These are phyloP conservation scores for Aschersonia sp. DNA, from an alignment of 2,329 filamentous ascomycete species.

Conservation along the genomic window DNA sequence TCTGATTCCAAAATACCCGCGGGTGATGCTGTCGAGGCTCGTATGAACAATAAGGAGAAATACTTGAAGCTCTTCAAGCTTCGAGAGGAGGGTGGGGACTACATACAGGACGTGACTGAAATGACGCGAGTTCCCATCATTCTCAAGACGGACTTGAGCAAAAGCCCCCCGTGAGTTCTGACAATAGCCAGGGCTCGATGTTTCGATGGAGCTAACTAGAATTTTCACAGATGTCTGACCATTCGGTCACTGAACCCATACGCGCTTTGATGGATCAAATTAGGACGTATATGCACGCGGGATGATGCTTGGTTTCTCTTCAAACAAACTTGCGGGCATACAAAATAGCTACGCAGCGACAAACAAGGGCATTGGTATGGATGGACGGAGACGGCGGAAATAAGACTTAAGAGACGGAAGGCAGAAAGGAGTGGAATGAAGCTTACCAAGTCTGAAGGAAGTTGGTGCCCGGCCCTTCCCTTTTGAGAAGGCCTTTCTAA, in stretches of 20 bases:
- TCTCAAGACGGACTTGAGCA: constrained; percentile 91
- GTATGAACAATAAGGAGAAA: constrained; percentile 88
- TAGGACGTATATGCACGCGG: no score
- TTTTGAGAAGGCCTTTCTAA: background rate
- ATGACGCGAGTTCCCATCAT: constrained; percentile 98
- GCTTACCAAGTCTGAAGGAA: no score
- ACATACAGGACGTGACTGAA: constrained; percentile 96
- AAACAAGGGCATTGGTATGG: no score
- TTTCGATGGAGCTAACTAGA: background rate
- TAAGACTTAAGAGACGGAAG: background rate
- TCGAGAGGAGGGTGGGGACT: constrained; percentile 83
- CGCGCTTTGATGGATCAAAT: constrained; percentile 32
- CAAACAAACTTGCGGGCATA: no score
- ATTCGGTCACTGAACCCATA: constrained; percentile 73
- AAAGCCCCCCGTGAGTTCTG: constrained; percentile 92
- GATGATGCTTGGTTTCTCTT: no score
- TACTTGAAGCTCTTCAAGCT: constrained; percentile 83
- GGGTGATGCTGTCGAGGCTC: constrained; percentile 60
- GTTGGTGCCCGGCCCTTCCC: no score
- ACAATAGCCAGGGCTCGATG: background rate
- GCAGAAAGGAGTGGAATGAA: background rate
- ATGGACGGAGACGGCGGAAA: background rate
- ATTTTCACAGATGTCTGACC: constrained; percentile 52
- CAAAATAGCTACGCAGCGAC: no score
- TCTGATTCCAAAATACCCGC: constrained; percentile 86